phyloP scores from a whole-genome alignment of 2,329 filamentous ascomycete species.

The Chlorencoelia australis region DNA sequence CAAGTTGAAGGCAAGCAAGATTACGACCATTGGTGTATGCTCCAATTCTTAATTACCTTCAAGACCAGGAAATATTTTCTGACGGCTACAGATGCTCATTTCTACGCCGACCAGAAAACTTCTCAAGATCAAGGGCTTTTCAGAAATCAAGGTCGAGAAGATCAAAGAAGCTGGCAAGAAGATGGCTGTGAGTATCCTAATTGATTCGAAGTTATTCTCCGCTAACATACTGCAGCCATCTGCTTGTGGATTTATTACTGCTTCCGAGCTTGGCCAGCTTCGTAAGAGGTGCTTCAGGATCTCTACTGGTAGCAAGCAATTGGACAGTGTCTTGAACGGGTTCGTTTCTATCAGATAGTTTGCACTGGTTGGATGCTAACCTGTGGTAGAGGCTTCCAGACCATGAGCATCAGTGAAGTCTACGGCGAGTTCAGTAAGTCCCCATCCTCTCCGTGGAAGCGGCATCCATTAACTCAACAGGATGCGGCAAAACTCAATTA shows the following conservation, averaged over 20 bases:
- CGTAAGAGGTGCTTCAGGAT: constrained; percentile 55
- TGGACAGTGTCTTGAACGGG: constrained; percentile 56
- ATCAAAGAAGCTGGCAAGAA: constrained; percentile 54
- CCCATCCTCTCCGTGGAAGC: not conserved
- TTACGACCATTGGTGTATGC: constrained; percentile 51
- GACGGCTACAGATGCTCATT: constrained; percentile 42
- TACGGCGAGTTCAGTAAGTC: constrained; percentile 46
- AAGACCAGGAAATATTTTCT: not conserved
- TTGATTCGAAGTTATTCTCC: not conserved
- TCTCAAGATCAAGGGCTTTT: constrained; percentile 60
- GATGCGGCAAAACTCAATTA: constrained; percentile 60
- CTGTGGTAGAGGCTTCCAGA: constrained; percentile 49
- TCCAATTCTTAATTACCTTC: not conserved
- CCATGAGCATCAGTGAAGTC: constrained; percentile 58
- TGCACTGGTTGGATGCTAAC: constrained; percentile 5
- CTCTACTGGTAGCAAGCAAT: constrained; percentile 60
- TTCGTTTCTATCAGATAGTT: constrained; percentile 19
- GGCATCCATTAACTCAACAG: too few species aligned
- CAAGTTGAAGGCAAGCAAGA: constrained; percentile 53
- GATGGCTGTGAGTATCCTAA: constrained; percentile 20
- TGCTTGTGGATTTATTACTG: constrained; percentile 53
- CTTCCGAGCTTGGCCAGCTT: constrained; percentile 51
- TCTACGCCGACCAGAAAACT: constrained; percentile 48
- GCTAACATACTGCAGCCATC: constrained; percentile 36
- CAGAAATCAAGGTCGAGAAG: constrained; percentile 61